A percentile compares a stretch with the other conserved stretches of the same genome.
phyloP scores from a whole-genome alignment of 169 alveolate species.

The Babesia bovis region DNA sequence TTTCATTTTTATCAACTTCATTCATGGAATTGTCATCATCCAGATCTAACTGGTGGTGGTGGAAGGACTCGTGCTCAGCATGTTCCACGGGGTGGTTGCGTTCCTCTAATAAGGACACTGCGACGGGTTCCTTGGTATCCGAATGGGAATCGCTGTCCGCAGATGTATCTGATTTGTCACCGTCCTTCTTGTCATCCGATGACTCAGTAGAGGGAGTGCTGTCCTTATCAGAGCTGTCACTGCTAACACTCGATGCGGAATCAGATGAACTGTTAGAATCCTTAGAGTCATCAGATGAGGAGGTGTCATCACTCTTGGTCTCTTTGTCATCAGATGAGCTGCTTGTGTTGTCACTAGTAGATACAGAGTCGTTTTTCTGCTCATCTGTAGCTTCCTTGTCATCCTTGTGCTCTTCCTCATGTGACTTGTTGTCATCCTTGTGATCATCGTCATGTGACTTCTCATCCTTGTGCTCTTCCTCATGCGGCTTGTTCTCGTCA shows the following conservation, averaged over 20 bases:
- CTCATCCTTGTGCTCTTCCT: not conserved
- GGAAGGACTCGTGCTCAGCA: no score
- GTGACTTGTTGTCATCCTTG: not conserved
- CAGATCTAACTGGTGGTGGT: not conserved
- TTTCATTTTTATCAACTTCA: not conserved
- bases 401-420: conserved; percentile 11
- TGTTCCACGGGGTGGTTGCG: no score
- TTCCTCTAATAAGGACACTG: conserved; percentile 15
- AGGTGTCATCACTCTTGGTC: not conserved
- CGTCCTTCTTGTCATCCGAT: not conserved
- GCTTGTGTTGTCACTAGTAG: not conserved
- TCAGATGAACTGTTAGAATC: no score
- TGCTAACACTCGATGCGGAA: no score
- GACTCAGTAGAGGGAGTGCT: not conserved
- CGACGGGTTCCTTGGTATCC: conserved; percentile 19
- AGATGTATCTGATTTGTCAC: not conserved
- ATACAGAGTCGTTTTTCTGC: not conserved
- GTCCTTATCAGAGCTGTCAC: no score
- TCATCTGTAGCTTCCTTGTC: not conserved
- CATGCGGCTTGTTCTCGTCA: not conserved
- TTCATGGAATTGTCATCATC: not conserved
- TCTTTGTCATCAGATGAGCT: not conserved
- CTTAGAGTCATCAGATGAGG: not conserved
- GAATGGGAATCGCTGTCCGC: not conserved
- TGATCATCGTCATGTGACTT: not conserved